Conservation (phyloP, 192 early-diverging fungal genomes). For the Umbelopsis ramanniana region DNA sequence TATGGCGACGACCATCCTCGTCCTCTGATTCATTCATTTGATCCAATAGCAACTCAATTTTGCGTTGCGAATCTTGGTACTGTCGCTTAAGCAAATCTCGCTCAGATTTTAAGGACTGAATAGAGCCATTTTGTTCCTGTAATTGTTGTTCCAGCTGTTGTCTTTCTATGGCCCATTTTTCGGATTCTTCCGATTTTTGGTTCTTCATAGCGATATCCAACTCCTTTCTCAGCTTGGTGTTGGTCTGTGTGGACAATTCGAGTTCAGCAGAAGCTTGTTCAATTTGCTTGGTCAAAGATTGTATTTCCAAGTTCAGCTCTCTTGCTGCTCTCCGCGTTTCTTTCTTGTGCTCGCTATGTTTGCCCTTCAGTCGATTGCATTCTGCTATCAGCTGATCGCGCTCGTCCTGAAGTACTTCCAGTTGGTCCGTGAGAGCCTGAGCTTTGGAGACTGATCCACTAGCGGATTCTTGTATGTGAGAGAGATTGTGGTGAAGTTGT, state of each 20-base stretch:
- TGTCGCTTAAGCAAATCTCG: neutral
- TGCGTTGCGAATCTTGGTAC: constrained; percentile 18
- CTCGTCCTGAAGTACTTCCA: neutral
- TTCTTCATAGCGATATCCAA: constrained; percentile 6
- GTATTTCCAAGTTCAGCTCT: constrained; percentile 13
- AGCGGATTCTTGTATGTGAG: neutral
- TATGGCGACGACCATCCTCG: neutral
- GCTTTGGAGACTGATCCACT: neutral
- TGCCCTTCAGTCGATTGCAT: neutral
- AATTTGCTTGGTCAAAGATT: neutral
- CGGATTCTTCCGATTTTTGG: constrained; percentile 3
- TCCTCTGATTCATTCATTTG: constrained; percentile 22
- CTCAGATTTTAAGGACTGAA: constrained; percentile 3
- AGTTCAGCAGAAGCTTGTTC: constrained; percentile 8
- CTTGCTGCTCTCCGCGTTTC: neutral
- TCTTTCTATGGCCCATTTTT: constrained; percentile 5
- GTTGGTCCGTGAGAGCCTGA: neutral
- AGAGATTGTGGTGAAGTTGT: neutral
- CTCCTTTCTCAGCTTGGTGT: constrained; percentile 2
- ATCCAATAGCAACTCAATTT: constrained; percentile 11
- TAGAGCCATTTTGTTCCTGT: neutral
- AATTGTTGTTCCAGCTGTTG: neutral
- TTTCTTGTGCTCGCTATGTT: constrained; percentile 17
- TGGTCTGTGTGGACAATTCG: neutral
- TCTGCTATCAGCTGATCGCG: constrained; percentile 10